phyloP scores from a whole-genome alignment of 192 early-diverging fungal species.

The Gonapodya sp. region DNA sequence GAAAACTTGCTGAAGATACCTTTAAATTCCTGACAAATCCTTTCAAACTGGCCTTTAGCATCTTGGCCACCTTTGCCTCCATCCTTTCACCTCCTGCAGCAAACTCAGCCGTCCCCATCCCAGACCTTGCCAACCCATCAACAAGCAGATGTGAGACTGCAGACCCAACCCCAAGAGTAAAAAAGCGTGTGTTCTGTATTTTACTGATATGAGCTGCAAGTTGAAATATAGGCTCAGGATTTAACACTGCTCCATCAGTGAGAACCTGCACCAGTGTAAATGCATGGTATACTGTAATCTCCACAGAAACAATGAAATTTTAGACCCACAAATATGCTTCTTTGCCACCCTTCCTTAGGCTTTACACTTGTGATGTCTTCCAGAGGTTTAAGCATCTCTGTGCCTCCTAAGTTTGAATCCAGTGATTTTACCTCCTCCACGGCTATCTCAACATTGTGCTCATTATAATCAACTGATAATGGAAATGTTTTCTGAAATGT shows the following conservation, averaged over 20 bases:
- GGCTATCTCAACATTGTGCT: conserved; percentile 24
- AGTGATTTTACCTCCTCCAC: conserved; percentile 17
- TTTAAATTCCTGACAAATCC: conserved; percentile 32
- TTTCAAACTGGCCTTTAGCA: conserved; percentile 37
- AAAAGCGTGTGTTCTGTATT: conserved; percentile 23
- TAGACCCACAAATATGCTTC: too few relatives aligned
- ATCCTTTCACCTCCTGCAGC: conserved; percentile 33
- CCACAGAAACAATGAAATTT: too few relatives aligned
- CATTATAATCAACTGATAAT: conserved; percentile 23
- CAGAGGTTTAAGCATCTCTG: conserved; percentile 29
- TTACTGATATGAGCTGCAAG: neutral
- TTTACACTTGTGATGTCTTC: conserved; percentile 13
- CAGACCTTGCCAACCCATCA: conserved; percentile 33
- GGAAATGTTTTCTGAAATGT: conserved; percentile 24
- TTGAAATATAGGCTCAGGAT: conserved; percentile 26
- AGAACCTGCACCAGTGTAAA: neutral
- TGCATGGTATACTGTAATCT: too few relatives aligned
- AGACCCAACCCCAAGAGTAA: conserved; percentile 36
- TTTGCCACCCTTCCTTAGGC: too few relatives aligned
- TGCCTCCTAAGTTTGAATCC: conserved; percentile 33
- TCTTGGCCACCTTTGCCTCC: conserved; percentile 37
- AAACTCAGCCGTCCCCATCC: conserved; percentile 35
- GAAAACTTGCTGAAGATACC: conserved; percentile 10
- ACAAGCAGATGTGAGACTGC: conserved; percentile 39
- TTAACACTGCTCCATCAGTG: conserved; percentile 22